A percentile compares a stretch with the other conserved stretches of the same genome.
Conservation (phyloP, 2,329 filamentous ascomycete genomes). For the Sporothrix euskadiensis region DNA sequence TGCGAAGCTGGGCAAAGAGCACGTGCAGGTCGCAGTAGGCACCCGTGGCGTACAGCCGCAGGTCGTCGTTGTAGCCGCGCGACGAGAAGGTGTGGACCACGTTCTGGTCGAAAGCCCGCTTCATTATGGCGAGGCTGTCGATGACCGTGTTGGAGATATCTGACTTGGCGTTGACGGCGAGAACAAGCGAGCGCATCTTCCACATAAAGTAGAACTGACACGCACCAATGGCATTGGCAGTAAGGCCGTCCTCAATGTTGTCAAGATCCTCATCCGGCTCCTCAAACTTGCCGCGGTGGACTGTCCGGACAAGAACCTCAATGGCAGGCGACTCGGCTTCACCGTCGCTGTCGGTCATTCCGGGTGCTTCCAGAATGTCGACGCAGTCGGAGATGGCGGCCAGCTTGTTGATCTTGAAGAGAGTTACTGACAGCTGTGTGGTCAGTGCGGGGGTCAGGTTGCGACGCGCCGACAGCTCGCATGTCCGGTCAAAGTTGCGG, state of each 20-base stretch:
- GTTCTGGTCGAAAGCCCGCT: constrained; percentile 60
- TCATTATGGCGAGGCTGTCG: constrained; percentile 58
- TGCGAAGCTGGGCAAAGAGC: constrained; percentile 72
- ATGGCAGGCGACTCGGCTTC: constrained; percentile 58
- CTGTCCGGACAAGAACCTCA: constrained; percentile 69
- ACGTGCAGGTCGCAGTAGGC: constrained; percentile 80
- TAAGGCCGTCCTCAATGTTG: constrained; percentile 75
- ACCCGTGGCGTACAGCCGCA: constrained; percentile 74
- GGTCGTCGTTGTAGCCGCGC: constrained; percentile 69
- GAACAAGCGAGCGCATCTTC: constrained; percentile 68
- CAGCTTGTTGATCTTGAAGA: constrained; percentile 79
- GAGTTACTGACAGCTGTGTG: constrained; percentile 68
- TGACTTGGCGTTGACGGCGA: constrained; percentile 56
- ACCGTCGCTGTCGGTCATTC: constrained; percentile 45
- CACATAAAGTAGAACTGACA: constrained; percentile 93
- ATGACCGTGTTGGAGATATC: constrained; percentile 60
- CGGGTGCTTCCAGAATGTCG: constrained; percentile 67
- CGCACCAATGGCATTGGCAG: constrained; percentile 72
- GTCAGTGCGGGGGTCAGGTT: constrained; percentile 66
- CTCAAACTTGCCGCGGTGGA: constrained; percentile 70
- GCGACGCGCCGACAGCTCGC: constrained; percentile 70
- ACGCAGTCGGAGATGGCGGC: constrained; percentile 77
- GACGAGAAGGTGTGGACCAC: constrained; percentile 69
- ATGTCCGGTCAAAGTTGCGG: constrained; percentile 67
- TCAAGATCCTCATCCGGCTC: constrained; percentile 70